A percentile compares a stretch with the other conserved stretches of the same genome.
Evolutionary conservation across 2,329 filamentous ascomycete species (phyloP).

Genomic region (Fusarium cicatricum): DNA sequence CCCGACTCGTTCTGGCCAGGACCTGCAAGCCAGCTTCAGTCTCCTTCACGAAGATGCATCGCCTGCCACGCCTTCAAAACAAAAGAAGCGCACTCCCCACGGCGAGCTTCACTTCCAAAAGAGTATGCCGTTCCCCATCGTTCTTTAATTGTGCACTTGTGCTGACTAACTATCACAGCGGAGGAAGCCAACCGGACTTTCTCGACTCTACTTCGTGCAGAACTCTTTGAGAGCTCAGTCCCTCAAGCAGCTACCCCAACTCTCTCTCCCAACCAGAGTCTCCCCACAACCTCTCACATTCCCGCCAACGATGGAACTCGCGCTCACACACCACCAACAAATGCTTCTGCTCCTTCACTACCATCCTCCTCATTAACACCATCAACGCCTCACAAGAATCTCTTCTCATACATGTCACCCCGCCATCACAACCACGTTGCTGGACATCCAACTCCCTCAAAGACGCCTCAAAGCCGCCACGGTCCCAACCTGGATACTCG

Average conservation of each 20-base stretch:
- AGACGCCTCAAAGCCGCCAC: conserved; percentile 88
- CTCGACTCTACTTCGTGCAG: conserved; percentile 84
- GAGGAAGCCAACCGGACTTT: conserved; percentile 97
- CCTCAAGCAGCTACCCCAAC: conserved; percentile 78
- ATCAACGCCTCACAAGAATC: conserved; percentile 95
- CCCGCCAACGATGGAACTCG: conserved; percentile 71
- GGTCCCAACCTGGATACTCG: conserved; percentile 88
- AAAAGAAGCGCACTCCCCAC: conserved; percentile 84
- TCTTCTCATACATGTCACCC: conserved; percentile 90
- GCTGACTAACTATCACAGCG: conserved; percentile 55
- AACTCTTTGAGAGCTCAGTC: conserved; percentile 90
- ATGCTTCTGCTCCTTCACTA: conserved; percentile 66
- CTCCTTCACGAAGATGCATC: conserved; percentile 92
- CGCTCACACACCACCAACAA: conserved; percentile 82
- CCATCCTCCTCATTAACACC: conserved; percentile 82
- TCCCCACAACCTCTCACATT: conserved; percentile 59
- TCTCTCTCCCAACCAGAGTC: conserved; percentile 65
- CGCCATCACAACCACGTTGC: conserved; percentile 72
- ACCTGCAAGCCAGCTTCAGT: conserved; percentile 92
- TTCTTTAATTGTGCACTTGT: neutral
- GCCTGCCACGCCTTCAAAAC: conserved; percentile 86
- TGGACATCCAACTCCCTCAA: conserved; percentile 86
- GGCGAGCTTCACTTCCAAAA: conserved; percentile 94
- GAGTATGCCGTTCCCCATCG: conserved; percentile 62
- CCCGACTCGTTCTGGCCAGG: conserved; percentile 90